Base-by-base conservation (phyloP, 1,139 yeast species). In the Kurtzmaniella quercitrusa region DNA sequence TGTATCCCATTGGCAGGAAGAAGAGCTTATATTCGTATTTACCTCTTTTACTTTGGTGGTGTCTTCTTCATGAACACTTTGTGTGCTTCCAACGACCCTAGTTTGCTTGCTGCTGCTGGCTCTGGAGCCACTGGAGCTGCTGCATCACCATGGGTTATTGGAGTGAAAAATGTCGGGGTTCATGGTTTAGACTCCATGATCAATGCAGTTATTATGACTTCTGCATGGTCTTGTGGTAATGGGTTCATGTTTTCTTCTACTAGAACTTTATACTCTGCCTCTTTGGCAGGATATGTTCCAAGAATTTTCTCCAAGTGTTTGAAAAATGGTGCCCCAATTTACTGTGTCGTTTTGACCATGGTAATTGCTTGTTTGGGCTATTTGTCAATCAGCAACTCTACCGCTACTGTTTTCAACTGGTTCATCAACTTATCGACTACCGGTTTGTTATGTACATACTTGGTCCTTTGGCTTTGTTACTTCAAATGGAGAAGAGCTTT, bases 401-500 rank as follows among this genome's bases (percentile, higher is more conserved):
- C 70, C 11, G 58, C 56, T 33, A 48, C 49, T n/a, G 72, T 65
- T 2, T 66, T 67, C 52, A 59, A 60, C 49, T 67, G 72, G 72
- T 66, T 67, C 43, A 55, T 65, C 47, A 65, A 66, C 50, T 61
- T 67, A 50, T 56, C 68, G 40, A 79, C 83, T 15, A 77, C 80
- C 19, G 78, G 82, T 9, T 63, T 78, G 38, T 71, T 79, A 50
- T 60, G 77, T 46, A 69, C 79, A n/a, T 79, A 80, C 68, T 63
- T 73, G 11, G 65, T 72, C 45, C 71, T 78, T 44, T 75, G 80
- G 58, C 58, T 68, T 50, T 58, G 72, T 43, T 79, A 76, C 56
- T 66, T 66, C 56, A 62, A 63, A 48, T 65, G 67, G 49, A 61
- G 63, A 48, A 56, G 44, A 39, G 71, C 70, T 1, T 58, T 63